These are phyloP conservation scores for Apiotrichum gamsii DNA, from an alignment of 1,284 basidiomycete species.

Conservation along the genomic window DNA sequence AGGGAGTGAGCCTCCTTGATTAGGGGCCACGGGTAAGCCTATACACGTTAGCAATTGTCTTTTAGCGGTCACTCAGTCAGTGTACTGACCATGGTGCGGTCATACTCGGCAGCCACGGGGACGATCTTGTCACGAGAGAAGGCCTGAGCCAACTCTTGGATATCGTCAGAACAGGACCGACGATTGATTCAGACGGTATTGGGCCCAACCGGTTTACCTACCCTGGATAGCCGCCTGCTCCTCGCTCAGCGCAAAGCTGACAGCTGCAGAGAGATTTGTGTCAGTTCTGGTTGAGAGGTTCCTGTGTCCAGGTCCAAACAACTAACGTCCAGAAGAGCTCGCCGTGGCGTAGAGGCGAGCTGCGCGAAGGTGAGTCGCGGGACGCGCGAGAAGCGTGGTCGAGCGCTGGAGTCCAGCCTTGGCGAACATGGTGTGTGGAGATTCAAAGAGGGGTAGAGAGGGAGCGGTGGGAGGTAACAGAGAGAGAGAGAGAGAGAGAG, in stretches of 20 bases:
- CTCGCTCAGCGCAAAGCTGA: constrained; percentile 36
- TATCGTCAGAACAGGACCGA: background rate
- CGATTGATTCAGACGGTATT: too few species aligned
- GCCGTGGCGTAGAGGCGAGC: background rate
- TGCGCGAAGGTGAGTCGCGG: background rate
- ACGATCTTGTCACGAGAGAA: constrained; percentile 52
- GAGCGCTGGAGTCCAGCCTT: background rate
- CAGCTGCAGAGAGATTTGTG: background rate
- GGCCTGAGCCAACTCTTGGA: constrained; percentile 49
- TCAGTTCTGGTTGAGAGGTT: background rate
- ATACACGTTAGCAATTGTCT: background rate
- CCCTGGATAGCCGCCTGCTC: constrained; percentile 43
- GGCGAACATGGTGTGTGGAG: constrained; percentile 1
- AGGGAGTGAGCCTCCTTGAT: constrained; percentile 52
- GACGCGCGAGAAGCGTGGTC: background rate
- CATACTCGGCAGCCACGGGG: constrained; percentile 51
- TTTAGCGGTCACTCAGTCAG: background rate
- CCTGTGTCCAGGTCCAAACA: too few species aligned
- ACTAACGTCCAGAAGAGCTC: background rate
- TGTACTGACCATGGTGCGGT: constrained; percentile 46
- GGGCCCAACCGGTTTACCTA: too few species aligned
- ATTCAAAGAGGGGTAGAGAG: too few species aligned
- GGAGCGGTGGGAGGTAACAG: too few species aligned
- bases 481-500: too few species aligned
- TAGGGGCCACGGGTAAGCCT: constrained; percentile 53